Percentiles rank a stretch among this genome's conserved stretches.
phyloP scores from a whole-genome alignment of 2,329 filamentous ascomycete genomes.

The Sphaerulina populicola region DNA sequence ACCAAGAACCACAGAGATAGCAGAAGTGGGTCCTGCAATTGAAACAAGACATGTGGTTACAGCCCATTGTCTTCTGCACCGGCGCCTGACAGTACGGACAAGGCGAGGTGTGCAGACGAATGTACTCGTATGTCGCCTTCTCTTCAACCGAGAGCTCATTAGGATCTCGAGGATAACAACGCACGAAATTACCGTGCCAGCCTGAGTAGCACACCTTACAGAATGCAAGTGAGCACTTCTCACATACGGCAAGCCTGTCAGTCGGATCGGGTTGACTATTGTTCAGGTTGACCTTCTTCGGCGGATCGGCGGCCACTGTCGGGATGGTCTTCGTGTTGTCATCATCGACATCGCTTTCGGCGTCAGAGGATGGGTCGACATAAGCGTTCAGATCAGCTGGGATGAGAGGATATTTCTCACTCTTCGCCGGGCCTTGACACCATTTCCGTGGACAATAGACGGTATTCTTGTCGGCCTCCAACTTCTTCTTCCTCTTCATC shows the following conservation, averaged over 20 bases:
- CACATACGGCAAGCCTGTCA: constrained; percentile 72
- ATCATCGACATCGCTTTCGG: constrained; percentile 25
- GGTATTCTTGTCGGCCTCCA: constrained; percentile 85
- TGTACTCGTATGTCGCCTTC: constrained; percentile 75
- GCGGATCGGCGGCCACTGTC: not conserved
- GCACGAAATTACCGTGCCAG: constrained; percentile 91
- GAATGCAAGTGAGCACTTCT: constrained; percentile 84
- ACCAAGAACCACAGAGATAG: constrained; percentile 85
- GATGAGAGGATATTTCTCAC: constrained; percentile 43
- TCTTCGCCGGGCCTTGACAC: constrained; percentile 79
- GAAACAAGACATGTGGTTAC: constrained; percentile 94
- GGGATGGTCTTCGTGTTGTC: not conserved
- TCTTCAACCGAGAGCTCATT: constrained; percentile 75
- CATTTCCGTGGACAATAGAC: constrained; percentile 86
- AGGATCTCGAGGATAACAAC: constrained; percentile 56
- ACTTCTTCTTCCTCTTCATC: constrained; percentile 82
- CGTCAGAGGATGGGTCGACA: constrained; percentile 30
- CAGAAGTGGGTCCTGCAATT: constrained; percentile 89
- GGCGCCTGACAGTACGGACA: constrained; percentile 83
- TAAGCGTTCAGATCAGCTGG: constrained; percentile 36
- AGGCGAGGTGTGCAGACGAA: constrained; percentile 69
- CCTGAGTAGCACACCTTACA: constrained; percentile 65
- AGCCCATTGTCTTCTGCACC: constrained; percentile 83
- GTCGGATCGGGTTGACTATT: constrained; percentile 23
- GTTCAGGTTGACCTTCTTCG: constrained; percentile 13